These are phyloP conservation scores for Fusarium robinianum DNA, from an alignment of 2,329 filamentous ascomycete species.

Conservation along the genomic window DNA sequence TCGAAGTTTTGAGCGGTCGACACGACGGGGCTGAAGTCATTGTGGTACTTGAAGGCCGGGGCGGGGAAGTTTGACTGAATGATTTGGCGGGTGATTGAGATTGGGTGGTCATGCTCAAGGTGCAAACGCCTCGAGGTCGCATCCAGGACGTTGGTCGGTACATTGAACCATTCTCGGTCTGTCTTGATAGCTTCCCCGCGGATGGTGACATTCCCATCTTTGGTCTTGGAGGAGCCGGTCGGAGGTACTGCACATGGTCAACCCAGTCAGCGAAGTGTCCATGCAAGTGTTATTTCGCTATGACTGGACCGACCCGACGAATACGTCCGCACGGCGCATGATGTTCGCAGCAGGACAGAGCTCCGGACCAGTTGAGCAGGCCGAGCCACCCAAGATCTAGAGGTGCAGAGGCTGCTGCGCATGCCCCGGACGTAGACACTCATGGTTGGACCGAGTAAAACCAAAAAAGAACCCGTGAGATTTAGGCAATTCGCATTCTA, in stretches of 20 bases:
- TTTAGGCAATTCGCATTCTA: conserved; percentile 28
- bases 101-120: conserved; percentile 85
- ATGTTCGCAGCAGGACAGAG: conserved; percentile 29
- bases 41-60: conserved; percentile 76
- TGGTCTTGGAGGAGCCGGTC: conserved; percentile 36
- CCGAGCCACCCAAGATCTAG: too few species aligned
- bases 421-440: conserved; percentile 32
- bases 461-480: too few species aligned
- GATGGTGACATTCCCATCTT: conserved; percentile 52
- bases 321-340: conserved; percentile 31
- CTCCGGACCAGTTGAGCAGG: conserved; percentile 29
- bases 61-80: conserved; percentile 86
- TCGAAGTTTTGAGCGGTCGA: conserved; percentile 90
- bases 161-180: conserved; percentile 83
- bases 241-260: conserved; percentile 21
- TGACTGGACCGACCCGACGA: conserved; percentile 34
- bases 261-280: conserved; percentile 28
- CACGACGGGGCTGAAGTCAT: conserved; percentile 80
- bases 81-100: conserved; percentile 87
- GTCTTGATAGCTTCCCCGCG: conserved; percentile 60
- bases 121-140: conserved; percentile 81
- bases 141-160: conserved; percentile 73
- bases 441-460: conserved; percentile 28
- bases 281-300: conserved; percentile 14
- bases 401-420: conserved; percentile 33